Conservation (phyloP, 768 basidiomycete species). For the Rhodotorula paludigena region DNA sequence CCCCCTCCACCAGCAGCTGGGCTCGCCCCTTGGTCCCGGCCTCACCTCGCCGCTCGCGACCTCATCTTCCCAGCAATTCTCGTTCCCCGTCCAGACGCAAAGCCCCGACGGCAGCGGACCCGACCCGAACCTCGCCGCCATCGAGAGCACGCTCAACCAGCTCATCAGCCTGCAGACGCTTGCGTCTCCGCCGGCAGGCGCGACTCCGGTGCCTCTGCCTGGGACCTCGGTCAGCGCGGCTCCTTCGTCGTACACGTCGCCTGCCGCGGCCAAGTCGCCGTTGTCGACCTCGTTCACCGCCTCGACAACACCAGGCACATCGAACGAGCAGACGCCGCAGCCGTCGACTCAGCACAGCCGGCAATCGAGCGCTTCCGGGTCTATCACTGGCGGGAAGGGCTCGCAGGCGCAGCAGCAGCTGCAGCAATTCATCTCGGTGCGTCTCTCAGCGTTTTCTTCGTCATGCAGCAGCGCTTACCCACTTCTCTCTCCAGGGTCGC, state of each 20-base stretch:
- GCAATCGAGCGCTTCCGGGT: neutral
- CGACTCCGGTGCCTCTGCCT: too few species aligned
- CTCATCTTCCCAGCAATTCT: conserved; percentile 9
- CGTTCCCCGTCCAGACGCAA: neutral
- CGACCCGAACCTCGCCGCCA: conserved; percentile 36
- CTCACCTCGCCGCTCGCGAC: neutral
- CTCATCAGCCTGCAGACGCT: conserved; percentile 38
- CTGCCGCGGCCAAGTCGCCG: conserved; percentile 3
- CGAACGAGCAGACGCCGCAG: conserved; percentile 2
- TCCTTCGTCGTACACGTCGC: conserved; percentile 1
- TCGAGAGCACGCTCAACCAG: conserved; percentile 40
- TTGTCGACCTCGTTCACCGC: conserved; percentile 9
- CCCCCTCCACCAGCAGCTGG: neutral
- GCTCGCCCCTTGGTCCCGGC: neutral
- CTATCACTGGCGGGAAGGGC: neutral
- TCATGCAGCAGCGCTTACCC: neutral
- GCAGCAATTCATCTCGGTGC: conserved; percentile 27
- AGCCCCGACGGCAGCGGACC: neutral
- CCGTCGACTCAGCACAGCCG: neutral
- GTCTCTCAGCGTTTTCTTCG: neutral
- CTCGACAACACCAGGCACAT: neutral
- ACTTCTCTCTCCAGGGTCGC: neutral
- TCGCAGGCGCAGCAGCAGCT: conserved; percentile 26
- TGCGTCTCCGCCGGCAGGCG: conserved; percentile 4
- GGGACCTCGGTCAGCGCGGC: too few species aligned